Percentiles rank a stretch among this genome's conserved stretches.
These are phyloP conservation scores for Backusella westeae DNA, from an alignment of 192 early-diverging fungal genomes.

Conservation along the genomic window DNA sequence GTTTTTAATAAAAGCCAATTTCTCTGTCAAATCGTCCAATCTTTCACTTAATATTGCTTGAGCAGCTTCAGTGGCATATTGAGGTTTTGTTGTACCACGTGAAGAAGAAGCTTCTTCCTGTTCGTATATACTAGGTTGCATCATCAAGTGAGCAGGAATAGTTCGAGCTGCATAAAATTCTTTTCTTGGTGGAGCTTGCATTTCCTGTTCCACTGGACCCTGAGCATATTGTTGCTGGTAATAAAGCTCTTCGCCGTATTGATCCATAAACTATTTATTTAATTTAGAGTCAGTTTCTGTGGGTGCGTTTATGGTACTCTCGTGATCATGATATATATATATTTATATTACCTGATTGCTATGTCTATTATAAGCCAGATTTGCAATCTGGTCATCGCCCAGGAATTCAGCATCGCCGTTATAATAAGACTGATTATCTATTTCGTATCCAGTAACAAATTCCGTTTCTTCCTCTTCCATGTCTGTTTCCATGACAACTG, in stretches of 20 bases:
- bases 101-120: background rate
- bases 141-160: constrained; percentile 10
- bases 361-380: constrained; percentile 16
- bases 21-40: constrained; percentile 32
- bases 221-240: background rate
- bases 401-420: constrained; percentile 30
- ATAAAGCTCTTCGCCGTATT: constrained; percentile 13
- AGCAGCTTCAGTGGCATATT: background rate
- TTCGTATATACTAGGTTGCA: background rate
- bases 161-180: constrained; percentile 23
- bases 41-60: constrained; percentile 22
- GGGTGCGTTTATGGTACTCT: background rate
- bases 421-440: background rate
- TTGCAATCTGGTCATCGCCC: constrained; percentile 30
- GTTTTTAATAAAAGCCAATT: constrained; percentile 25
- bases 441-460: background rate
- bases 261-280: constrained; percentile 5
- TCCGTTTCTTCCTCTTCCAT: constrained; percentile 17
- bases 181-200: constrained; percentile 6
- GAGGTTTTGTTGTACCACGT: constrained; percentile 1
- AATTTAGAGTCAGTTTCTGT: background rate
- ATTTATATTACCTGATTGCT: constrained; percentile 15
- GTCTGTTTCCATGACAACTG: constrained; percentile 14
- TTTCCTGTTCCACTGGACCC: constrained; percentile 14
- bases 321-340: background rate